Evolutionary conservation across 2,329 filamentous ascomycete species (phyloP).

Genomic region (Aotearoamyces nothofagi): DNA sequence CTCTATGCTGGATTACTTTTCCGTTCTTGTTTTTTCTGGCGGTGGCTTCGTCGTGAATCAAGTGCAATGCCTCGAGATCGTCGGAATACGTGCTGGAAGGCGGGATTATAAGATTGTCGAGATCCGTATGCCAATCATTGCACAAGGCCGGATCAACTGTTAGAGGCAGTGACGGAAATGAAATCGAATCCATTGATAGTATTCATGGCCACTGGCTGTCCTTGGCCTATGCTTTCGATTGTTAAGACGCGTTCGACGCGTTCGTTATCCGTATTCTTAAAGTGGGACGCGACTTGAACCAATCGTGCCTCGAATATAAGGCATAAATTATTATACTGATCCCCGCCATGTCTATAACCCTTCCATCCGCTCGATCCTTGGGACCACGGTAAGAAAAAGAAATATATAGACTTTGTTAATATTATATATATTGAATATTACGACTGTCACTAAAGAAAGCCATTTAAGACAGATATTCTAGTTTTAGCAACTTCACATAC

Average conservation of each 20-base stretch:
- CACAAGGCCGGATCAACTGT: conserved; percentile 12
- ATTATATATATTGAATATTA: no score
- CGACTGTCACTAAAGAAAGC: conserved; percentile 23
- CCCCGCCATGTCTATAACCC: no score
- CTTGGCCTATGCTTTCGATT: no score
- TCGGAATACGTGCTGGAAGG: conserved; percentile 23
- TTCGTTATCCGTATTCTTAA: no score
- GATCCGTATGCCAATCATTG: conserved; percentile 11
- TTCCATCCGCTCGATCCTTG: no score
- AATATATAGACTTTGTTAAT: no score
- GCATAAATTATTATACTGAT: no score
- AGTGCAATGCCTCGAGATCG: conserved; percentile 29
- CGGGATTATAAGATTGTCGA: conserved; percentile 2
- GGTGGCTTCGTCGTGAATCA: conserved; percentile 24
- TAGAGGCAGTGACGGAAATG: conserved; percentile 10
- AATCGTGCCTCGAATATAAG: no score
- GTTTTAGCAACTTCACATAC: conserved; percentile 40
- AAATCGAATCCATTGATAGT: conserved; percentile 6
- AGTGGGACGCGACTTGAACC: no score
- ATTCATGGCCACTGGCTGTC: no score
- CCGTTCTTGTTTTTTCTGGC: conserved; percentile 25
- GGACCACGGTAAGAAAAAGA: no score
- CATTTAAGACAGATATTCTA: conserved; percentile 40
- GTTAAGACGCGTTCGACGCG: no score
- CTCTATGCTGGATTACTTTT: conserved; percentile 34